A percentile compares a stretch with the other conserved stretches of the same genome.
phyloP scores from a whole-genome alignment of 768 basidiomycete species.

The Mycena crocata region DNA sequence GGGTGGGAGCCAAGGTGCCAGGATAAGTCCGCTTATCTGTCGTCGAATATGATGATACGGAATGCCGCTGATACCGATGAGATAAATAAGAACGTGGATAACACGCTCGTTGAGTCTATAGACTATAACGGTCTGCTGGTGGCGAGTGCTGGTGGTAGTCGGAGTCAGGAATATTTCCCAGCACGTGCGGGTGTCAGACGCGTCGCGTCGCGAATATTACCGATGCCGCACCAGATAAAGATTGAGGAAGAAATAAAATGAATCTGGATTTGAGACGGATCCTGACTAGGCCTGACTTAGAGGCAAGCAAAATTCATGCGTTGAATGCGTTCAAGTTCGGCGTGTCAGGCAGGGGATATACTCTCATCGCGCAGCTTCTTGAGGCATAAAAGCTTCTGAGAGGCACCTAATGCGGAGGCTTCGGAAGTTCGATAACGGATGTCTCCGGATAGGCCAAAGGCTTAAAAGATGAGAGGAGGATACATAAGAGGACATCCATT shows the following conservation, averaged over 20 bases:
- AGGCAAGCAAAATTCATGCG: no score
- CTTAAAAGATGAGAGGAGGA: no score
- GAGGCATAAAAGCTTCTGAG: no score
- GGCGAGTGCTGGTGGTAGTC: neutral
- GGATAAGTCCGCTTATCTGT: constrained; percentile 19
- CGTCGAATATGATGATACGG: neutral
- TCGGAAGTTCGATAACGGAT: no score
- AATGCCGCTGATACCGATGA: constrained; percentile 14
- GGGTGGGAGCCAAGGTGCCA: constrained; percentile 28
- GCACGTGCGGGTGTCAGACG: constrained; percentile 14
- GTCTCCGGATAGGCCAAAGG: no score
- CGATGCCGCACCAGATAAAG: neutral
- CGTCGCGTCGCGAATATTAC: neutral
- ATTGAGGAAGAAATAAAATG: neutral
- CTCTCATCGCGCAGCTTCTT: no score
- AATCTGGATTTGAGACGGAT: no score
- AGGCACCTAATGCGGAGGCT: no score
- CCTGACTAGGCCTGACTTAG: no score
- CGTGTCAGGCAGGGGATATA: no score
- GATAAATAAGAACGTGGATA: constrained; percentile 26
- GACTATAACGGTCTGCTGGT: neutral
- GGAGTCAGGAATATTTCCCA: neutral
- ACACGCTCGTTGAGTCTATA: neutral
- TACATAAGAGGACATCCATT: no score
- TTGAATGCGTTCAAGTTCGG: no score